phyloP scores from a whole-genome alignment of 202 grass and related monocot species.

The Cymbopogon flexuosus region DNA sequence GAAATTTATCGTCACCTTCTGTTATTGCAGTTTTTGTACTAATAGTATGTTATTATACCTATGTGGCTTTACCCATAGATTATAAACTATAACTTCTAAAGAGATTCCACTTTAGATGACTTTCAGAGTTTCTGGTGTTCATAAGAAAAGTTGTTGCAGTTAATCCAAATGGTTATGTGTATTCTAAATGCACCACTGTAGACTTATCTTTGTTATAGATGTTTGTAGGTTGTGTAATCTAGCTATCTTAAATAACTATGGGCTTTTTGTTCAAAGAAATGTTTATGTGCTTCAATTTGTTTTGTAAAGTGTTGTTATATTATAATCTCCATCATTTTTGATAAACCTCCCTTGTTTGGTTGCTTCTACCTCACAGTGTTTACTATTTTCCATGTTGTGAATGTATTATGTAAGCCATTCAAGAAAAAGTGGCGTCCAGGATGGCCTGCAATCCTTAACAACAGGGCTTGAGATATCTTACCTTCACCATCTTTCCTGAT shows the following conservation, averaged over 20 bases:
- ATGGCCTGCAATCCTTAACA: neutral
- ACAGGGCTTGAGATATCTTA: conserved; percentile 23
- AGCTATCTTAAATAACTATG: neutral
- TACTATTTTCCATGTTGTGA: neutral
- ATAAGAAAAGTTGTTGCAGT: neutral
- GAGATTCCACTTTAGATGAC: neutral
- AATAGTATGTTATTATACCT: neutral
- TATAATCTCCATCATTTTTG: neutral
- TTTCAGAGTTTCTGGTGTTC: neutral
- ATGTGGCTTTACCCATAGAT: neutral
- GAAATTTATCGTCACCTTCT: neutral
- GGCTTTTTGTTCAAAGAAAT: neutral
- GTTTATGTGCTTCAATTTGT: neutral
- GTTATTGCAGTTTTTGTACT: neutral
- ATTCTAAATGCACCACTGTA: neutral
- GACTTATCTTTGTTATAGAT: neutral
- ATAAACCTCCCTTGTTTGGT: neutral
- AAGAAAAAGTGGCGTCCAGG: neutral
- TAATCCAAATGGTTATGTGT: neutral
- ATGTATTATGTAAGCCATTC: neutral
- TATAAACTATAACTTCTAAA: neutral
- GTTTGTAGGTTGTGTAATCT: neutral
- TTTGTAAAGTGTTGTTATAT: neutral
- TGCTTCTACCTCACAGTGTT: neutral
- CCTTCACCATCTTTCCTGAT: neutral